phyloP scores from a whole-genome alignment of 306 rosid genomes.

The Lathyrus sativus region DNA sequence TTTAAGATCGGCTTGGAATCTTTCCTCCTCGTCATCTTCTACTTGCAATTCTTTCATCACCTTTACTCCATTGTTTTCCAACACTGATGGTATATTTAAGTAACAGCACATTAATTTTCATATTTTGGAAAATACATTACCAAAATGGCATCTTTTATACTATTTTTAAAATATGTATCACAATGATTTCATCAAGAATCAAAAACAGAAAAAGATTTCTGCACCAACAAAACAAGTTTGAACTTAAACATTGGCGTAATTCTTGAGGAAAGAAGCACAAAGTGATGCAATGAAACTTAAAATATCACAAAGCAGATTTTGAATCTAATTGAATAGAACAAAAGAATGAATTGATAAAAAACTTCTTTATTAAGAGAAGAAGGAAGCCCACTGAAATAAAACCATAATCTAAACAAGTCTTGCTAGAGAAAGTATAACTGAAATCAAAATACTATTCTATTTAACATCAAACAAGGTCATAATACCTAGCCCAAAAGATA shows the following conservation, averaged over 20 bases:
- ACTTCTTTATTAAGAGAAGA: background rate
- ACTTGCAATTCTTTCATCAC: constrained; percentile 53
- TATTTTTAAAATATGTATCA: constrained; percentile 6
- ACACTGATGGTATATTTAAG: constrained; percentile 41
- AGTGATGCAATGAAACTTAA: constrained; percentile 27
- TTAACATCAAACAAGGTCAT: background rate
- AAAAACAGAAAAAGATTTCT: constrained; percentile 23
- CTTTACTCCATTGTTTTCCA: constrained; percentile 56
- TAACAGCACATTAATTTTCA: constrained; percentile 30
- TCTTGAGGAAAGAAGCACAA: constrained; percentile 23
- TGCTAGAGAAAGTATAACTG: constrained; percentile 5
- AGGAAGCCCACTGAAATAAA: background rate
- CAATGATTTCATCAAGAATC: constrained; percentile 16
- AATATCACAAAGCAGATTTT: constrained; percentile 17
- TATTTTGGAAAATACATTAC: constrained; percentile 33
- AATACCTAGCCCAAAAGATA: background rate
- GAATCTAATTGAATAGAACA: constrained; percentile 28
- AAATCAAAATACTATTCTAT: background rate
- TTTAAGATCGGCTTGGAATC: constrained; percentile 92
- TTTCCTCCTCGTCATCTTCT: constrained; percentile 84
- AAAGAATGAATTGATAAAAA: constrained; percentile 14
- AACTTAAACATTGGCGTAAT: constrained; percentile 33
- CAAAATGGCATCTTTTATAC: constrained; percentile 24
- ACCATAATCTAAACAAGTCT: constrained; percentile 4
- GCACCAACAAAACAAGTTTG: constrained; percentile 6